These are phyloP conservation scores for Rubia yunnanensis DNA, from an alignment of 257 asterid genomes.

Conservation along the genomic window DNA sequence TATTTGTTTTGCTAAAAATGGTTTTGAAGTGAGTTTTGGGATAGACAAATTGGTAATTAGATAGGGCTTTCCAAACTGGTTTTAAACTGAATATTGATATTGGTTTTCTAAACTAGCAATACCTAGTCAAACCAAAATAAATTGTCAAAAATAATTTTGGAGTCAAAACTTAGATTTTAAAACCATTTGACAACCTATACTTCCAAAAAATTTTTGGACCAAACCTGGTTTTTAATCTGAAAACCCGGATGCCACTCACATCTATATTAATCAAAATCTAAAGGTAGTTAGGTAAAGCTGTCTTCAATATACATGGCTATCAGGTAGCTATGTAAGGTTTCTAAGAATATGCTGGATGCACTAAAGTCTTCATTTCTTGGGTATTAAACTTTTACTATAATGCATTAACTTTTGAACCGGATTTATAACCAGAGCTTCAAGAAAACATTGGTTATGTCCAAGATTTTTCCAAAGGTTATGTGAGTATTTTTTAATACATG, in stretches of 20 bases:
- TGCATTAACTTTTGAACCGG: slow-evolving; percentile 1
- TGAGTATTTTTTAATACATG: neutral
- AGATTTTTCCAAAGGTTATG: neutral
- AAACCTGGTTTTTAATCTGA: too few relatives aligned
- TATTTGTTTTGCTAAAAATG: neutral
- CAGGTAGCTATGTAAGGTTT: neutral
- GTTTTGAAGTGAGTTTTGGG: neutral
- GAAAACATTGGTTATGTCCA: neutral
- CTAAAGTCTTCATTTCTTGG: neutral
- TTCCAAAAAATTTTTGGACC: neutral
- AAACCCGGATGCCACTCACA: neutral
- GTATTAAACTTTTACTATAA: neutral
- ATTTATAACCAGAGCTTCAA: slow-evolving; percentile 5
- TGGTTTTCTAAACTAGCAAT: neutral
- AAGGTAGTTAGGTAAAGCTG: neutral
- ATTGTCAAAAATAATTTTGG: neutral
- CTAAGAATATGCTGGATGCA: neutral
- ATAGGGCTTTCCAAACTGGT: neutral
- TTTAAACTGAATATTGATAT: neutral
- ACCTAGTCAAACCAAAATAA: neutral
- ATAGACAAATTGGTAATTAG: neutral
- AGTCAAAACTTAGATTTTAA: neutral
- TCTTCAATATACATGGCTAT: slow-evolving; percentile 2
- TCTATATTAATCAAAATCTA: neutral
- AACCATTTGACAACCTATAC: too few relatives aligned